Evolutionary conservation across 345 rosid genomes (phyloP).

Genomic region (Excoecaria agallocha): DNA sequence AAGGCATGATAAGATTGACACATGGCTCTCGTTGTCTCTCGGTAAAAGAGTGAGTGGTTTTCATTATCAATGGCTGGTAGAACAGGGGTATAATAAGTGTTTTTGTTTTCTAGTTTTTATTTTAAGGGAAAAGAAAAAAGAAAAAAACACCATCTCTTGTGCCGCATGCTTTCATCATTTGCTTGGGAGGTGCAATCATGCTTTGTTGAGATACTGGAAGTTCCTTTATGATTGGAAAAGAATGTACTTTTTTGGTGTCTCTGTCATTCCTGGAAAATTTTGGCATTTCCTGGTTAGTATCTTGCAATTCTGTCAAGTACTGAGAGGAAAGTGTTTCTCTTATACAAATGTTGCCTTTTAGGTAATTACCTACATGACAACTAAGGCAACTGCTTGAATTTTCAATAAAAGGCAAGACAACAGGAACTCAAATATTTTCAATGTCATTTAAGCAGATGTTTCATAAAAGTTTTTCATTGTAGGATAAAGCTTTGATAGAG

Average conservation of each 20-base stretch:
- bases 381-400: neutral
- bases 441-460: neutral
- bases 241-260: neutral
- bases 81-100: neutral
- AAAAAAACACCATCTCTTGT: neutral
- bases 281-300: neutral
- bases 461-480: slow-evolving; percentile 2
- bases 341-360: neutral
- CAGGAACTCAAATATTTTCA: neutral
- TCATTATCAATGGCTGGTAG: neutral
- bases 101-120: neutral
- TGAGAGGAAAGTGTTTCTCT: neutral
- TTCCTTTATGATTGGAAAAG: neutral
- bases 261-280: neutral
- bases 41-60: slow-evolving; percentile 50
- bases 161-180: neutral
- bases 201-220: neutral
- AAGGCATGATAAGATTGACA: slow-evolving; percentile 60
- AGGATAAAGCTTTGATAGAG: slow-evolving; percentile 67
- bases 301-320: neutral
- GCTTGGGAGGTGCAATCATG: neutral
- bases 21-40: slow-evolving; percentile 58
- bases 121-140: too few species aligned
- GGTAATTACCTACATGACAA: neutral
- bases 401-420: neutral